Evolutionary conservation across 169 alveolate species (phyloP), one percentile per base, ranked within the genome.

Genomic region (Perkinsus chesapeaki): DNA sequence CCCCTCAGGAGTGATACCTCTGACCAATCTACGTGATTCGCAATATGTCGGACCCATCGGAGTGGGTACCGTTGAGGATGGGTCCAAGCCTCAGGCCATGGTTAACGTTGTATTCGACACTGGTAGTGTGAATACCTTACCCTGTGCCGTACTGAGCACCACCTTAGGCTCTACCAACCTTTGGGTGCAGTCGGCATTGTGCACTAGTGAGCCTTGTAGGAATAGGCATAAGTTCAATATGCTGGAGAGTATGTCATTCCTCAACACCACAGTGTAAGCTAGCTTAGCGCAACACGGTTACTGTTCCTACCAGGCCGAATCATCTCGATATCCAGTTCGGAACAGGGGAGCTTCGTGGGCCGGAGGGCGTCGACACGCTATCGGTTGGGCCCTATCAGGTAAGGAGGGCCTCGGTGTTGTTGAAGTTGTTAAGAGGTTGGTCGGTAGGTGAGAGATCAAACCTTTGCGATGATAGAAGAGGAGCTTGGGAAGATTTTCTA

Each of bases 11-110:
- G 82, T 60, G 3, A 60, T 60, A 60, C 82, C 82, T 31, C 92
- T 91, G 60, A 39, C 39, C 39, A 91, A 91, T n/a, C 93, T 91
- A 10, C 60, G 60, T 36, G 60, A 91, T 39, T 91, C 93, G 39
- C 93, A 91, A 73, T 91, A 91, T 27, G 93, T 91, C 36, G 93
- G 93, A 10, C 72, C 93, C n/a, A 91, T 91, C 3, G 92, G 92
- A 20, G 92, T 91, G 36, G 92, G 92, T 23, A 39, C 60, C 20
- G 31, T 91, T 72, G 72, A 38, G 39, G 72, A 27, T 36, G 92
- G 72, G 5, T 48, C 92, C 73, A 60, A 39, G 73, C 82, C 47
- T 12, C 93, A 91, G 93, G 47, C 93, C 73, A 39, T 91, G 93
- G 60, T 91, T n/a, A 43, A 91, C 38, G 93, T 91, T 36, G 93